Conservation (phyloP, 169 alveolate genomes). For the Miamiensis avidus region DNA sequence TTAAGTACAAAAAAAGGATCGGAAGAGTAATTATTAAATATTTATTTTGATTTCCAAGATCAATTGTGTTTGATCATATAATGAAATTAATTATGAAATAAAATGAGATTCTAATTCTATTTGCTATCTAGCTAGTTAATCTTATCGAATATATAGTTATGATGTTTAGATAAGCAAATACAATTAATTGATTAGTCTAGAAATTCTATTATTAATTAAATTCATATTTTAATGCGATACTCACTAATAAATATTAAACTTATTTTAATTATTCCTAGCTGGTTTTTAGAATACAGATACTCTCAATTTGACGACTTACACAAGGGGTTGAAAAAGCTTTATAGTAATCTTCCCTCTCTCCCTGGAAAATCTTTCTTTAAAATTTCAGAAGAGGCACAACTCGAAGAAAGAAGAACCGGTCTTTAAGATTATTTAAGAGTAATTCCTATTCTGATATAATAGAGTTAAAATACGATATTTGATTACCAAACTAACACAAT, state of each 20-base stretch:
- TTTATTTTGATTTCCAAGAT: no score
- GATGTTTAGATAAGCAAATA: no score
- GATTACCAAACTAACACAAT: neutral
- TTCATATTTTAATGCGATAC: no score
- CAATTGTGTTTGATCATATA: no score
- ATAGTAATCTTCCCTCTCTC: constrained; percentile 70
- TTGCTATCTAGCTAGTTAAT: no score
- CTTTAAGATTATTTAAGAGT: constrained; percentile 60
- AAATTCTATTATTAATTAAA: no score
- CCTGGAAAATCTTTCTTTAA: constrained; percentile 82
- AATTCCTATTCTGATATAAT: constrained; percentile 16
- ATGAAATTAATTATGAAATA: no score
- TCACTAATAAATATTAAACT: no score
- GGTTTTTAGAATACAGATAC: constrained; percentile 77
- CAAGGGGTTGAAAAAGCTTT: constrained; percentile 59
- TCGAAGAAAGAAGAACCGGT: constrained; percentile 68
- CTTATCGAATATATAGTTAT: no score
- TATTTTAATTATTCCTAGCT: constrained; percentile 23
- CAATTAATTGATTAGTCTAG: no score
- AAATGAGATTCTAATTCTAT: no score
- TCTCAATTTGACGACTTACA: constrained; percentile 72
- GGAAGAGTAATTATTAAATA: neutral
- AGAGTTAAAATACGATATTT: neutral
- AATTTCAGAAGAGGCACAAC: constrained; percentile 57
- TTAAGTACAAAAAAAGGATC: constrained; percentile 9